phyloP scores from a whole-genome alignment of 2,329 filamentous ascomycete genomes.

The Penicillium vulpinum region DNA sequence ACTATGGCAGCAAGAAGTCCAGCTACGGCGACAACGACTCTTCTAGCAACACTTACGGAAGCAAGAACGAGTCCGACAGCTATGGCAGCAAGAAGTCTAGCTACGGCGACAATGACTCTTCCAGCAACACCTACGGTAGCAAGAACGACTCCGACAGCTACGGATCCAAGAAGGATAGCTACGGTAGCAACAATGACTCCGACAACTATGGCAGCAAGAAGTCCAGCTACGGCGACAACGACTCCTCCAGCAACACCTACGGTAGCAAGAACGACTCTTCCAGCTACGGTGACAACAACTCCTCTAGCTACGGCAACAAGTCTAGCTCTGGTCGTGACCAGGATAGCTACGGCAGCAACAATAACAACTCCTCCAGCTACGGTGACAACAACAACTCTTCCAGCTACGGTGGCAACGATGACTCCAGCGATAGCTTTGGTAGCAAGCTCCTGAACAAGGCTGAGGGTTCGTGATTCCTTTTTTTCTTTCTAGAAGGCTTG shows the following conservation, averaged over 20 bases:
- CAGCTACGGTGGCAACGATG: background rate
- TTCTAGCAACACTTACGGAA: too few species aligned
- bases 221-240: background rate
- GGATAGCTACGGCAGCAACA: background rate
- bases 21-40: background rate
- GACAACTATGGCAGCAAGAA: background rate
- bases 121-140: conserved; percentile 2
- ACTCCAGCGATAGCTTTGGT: background rate
- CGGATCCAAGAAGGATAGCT: background rate
- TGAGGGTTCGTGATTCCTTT: background rate
- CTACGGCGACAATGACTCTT: background rate
- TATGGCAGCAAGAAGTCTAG: background rate
- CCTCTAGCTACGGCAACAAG: conserved; percentile 2
- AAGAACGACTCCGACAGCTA: background rate
- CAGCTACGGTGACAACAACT: background rate
- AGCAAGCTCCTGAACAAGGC: background rate
- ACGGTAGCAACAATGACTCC: background rate
- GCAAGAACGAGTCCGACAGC: background rate
- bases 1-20: background rate
- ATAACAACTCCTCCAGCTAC: background rate
- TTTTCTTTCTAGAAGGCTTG: background rate
- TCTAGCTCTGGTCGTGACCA: background rate
- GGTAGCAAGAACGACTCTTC: background rate
- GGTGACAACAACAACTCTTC: background rate
- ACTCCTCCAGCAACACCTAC: background rate